A percentile compares a stretch with the other conserved stretches of the same genome.
phyloP scores from a whole-genome alignment of 768 basidiomycete genomes.

The Fomitopsis pulvina region DNA sequence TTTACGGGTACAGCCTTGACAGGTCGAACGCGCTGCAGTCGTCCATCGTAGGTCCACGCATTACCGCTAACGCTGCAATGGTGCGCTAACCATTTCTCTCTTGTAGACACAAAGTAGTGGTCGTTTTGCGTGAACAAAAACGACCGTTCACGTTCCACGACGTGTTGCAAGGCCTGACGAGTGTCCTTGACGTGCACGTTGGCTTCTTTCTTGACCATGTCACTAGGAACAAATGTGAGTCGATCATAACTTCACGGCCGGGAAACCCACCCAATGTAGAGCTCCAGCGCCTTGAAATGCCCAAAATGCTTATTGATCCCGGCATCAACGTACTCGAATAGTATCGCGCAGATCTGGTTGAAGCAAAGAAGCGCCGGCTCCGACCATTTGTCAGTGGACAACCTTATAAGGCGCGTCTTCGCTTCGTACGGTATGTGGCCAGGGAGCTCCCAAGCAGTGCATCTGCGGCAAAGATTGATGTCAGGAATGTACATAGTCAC shows the following conservation, averaged over 20 bases:
- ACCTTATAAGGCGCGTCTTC: constrained; percentile 29
- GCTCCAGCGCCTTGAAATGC: constrained; percentile 30
- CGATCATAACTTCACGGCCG: not conserved
- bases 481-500: not conserved
- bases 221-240: constrained; percentile 15
- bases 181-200: constrained; percentile 22
- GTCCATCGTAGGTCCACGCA: not conserved
- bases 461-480: constrained; percentile 17
- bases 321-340: constrained; percentile 22
- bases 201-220: constrained; percentile 22
- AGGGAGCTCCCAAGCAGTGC: constrained; percentile 38
- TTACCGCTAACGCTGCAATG: constrained; percentile 8
- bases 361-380: constrained; percentile 30
- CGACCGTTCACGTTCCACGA: constrained; percentile 31
- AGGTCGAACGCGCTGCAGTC: no score
- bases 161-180: constrained; percentile 22
- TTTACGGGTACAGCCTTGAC: no score
- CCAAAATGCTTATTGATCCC: constrained; percentile 32
- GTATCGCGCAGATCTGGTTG: constrained; percentile 23
- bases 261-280: constrained; percentile 28
- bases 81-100: constrained; percentile 15
- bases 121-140: constrained; percentile 35
- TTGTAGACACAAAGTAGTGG: constrained; percentile 15
- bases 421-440: constrained; percentile 35
- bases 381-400: constrained; percentile 31